A percentile compares a stretch with the other conserved stretches of the same genome.
Evolutionary conservation across 805 yeast species (phyloP).

Genomic region (Candida adriatica): DNA sequence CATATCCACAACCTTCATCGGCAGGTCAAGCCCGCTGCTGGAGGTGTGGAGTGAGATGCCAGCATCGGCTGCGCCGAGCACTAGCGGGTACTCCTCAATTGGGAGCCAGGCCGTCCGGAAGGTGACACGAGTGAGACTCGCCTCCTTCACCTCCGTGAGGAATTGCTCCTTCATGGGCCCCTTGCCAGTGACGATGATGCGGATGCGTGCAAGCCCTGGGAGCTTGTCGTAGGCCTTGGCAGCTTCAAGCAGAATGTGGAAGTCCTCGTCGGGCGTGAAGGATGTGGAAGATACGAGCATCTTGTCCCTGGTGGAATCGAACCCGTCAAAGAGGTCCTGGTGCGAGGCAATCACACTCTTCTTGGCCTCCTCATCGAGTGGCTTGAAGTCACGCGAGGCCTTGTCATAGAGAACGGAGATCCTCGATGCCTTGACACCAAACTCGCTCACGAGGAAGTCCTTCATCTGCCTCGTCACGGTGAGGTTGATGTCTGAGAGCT

Average conservation of each 20-base stretch:
- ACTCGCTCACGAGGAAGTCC: conserved; percentile 45
- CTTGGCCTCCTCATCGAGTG: conserved; percentile 26
- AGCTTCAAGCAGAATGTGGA: conserved; percentile 61
- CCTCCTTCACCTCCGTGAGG: conserved; percentile 36
- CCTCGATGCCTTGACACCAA: conserved; percentile 41
- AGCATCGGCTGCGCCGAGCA: conserved; percentile 72
- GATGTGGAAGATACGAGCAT: conserved; percentile 86
- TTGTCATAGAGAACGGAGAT: conserved; percentile 76
- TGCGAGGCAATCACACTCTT: conserved; percentile 29
- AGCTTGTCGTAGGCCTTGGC: conserved; percentile 41
- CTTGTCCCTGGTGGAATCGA: conserved; percentile 38
- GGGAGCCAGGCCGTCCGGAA: conserved; percentile 72
- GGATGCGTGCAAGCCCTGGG: conserved; percentile 37
- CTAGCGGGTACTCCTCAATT: conserved; percentile 68
- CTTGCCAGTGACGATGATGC: conserved; percentile 90
- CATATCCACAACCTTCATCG: conserved; percentile 95
- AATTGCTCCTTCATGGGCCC: conserved; percentile 73
- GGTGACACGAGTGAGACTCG: conserved; percentile 40
- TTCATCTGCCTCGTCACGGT: conserved; percentile 80
- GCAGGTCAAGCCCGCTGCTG: conserved; percentile 88
- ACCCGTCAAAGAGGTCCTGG: conserved; percentile 29
- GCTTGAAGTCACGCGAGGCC: conserved; percentile 65
- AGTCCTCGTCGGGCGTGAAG: conserved; percentile 94
- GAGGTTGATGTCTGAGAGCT: conserved; percentile 61
- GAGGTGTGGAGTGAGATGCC: conserved; percentile 90